Base-by-base conservation (phyloP, 169 alveolate genomes). In the Cystoisospora suis region DNA sequence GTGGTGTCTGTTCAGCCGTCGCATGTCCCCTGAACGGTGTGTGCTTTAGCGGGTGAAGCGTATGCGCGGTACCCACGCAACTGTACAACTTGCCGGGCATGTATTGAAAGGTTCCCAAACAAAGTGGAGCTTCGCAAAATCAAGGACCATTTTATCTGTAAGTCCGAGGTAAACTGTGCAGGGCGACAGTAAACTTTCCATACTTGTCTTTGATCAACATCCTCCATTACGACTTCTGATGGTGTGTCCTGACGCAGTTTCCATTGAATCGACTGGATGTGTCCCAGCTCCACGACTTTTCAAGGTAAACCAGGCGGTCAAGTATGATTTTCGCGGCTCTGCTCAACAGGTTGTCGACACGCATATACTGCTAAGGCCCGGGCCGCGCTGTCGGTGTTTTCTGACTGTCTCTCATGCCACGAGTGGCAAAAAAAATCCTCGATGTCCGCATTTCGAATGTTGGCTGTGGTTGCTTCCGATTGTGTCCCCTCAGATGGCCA, bases 61-160 rank as follows among this genome's bases (percentile, higher is more conserved):
- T 91, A 94, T 83, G 99, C 97, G 34, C 95, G 95, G 81, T 95
- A 98, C 89, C 97, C 98, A 20, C 96, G 98, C 88, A 96, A 96
- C 69, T 99, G 99, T 88, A 98, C 99, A 20, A 95, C 99, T 46
- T 99, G 99, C 94, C 97, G 99, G 91, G 99, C 98, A 87, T 99
- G 99, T 87, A 95, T 98, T 46, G 99, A 99, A 94, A 95, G 97
- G 70, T 97, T 95, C 85, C 98, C 98, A 27, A 79, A 90, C 38
- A 65, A 91, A 42, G 90, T 97, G 5, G 91, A 95, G 58, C 93
- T 97, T 32, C 92, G 93, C 12, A 97, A 97, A 91, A 94, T 94
- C 72, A 95, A 92, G 80, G 95, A 96, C 91, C 98, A 97, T 89
- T 95, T 97, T 83, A 96, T 97, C 45, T 97, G 96, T 93, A 87